Evolutionary conservation across 2,329 filamentous ascomycete species (phyloP).

Genomic region (Trichophyton simii): DNA sequence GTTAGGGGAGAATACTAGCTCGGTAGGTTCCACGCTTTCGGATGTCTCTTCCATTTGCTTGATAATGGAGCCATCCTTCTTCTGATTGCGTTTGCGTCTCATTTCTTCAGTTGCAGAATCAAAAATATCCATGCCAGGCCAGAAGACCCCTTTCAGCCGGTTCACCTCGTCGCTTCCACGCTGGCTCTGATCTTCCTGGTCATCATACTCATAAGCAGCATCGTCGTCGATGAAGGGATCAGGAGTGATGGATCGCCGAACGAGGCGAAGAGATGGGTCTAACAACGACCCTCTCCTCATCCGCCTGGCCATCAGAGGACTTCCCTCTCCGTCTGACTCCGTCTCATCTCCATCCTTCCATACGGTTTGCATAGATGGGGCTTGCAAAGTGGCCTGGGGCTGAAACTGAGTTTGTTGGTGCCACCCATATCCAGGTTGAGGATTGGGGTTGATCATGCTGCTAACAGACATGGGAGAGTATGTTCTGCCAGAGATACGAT

Average conservation of each 20-base stretch:
- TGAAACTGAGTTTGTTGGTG: not conserved
- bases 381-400: not conserved
- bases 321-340: conserved; percentile 12
- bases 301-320: conserved; percentile 9
- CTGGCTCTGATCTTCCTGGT: conserved; percentile 13
- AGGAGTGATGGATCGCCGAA: conserved; percentile 7
- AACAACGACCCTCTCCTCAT: not conserved
- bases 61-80: conserved; percentile 36
- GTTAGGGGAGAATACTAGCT: conserved; percentile 35
- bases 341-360: conserved; percentile 10
- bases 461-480: not conserved
- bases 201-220: conserved; percentile 14
- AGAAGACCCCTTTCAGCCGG: conserved; percentile 36
- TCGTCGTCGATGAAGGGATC: conserved; percentile 16
- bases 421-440: not conserved
- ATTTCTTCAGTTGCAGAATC: conserved; percentile 39
- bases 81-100: conserved; percentile 39
- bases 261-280: not conserved
- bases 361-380: not conserved
- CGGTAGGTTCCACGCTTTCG: conserved; percentile 33
- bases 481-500: not conserved
- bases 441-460: not conserved
- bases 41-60: conserved; percentile 37
- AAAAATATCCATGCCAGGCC: conserved; percentile 42
- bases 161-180: conserved; percentile 23